phyloP scores from a whole-genome alignment of 441 rosid species.

The Pelargonium fulgidum region DNA sequence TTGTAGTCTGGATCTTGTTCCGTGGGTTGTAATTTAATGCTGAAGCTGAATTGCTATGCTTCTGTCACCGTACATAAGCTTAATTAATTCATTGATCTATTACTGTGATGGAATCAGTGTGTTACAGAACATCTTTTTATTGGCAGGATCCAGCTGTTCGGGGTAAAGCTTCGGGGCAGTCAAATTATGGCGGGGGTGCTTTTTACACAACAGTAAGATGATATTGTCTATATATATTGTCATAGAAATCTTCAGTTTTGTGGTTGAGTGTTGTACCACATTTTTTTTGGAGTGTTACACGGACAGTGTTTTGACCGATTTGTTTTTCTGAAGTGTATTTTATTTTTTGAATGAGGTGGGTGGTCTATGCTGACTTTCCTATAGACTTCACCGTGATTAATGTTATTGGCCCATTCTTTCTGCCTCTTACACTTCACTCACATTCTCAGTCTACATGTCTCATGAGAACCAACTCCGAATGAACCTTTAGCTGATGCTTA shows the following conservation, averaged over 20 bases:
- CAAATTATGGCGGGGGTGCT: constrained; percentile 4
- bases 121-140: neutral
- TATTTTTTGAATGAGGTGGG: too few relatives aligned
- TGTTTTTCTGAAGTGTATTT: too few relatives aligned
- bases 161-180: neutral
- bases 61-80: neutral
- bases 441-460: too few relatives aligned
- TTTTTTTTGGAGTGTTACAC: too few relatives aligned
- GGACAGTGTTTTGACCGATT: too few relatives aligned
- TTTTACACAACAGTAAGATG: constrained; percentile 2
- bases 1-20: neutral
- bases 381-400: too few relatives aligned
- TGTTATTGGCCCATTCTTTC: too few relatives aligned
- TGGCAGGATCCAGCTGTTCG: neutral
- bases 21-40: neutral
- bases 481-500: too few relatives aligned
- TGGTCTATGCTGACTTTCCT: too few relatives aligned
- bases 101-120: neutral
- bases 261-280: neutral
- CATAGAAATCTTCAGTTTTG: neutral
- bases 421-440: too few relatives aligned
- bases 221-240: neutral
- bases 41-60: neutral
- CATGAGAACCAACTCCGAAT: too few relatives aligned
- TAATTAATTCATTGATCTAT: neutral